phyloP scores from a whole-genome alignment of 2,329 filamentous ascomycete species.

The Fusarium dlaminii region DNA sequence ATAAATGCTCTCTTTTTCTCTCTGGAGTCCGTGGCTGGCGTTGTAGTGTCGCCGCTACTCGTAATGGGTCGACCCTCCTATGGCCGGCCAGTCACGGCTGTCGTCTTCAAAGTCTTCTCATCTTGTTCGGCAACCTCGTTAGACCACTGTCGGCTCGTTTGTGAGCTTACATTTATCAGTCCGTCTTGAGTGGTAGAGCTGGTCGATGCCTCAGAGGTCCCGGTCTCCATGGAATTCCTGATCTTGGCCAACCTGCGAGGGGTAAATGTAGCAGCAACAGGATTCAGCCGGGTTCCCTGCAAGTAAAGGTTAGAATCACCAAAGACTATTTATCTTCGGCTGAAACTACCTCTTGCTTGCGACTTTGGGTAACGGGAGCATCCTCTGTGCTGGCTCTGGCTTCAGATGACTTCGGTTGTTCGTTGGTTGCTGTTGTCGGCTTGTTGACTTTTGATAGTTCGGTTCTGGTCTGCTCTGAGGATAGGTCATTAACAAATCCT shows the following conservation, averaged over 20 bases:
- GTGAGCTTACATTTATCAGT: slow-evolving; percentile 9
- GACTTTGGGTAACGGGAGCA: slow-evolving; percentile 48
- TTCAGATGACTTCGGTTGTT: slow-evolving; percentile 38
- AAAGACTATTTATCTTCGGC: slow-evolving; percentile 41
- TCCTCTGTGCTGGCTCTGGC: slow-evolving; percentile 32
- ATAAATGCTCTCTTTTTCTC: slow-evolving; percentile 35
- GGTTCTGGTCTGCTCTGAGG: slow-evolving; percentile 47
- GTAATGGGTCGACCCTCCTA: slow-evolving; percentile 12
- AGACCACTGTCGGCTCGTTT: slow-evolving; percentile 42
- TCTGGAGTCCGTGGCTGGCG: background rate
- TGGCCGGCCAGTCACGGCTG: background rate
- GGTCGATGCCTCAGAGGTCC: slow-evolving; percentile 24
- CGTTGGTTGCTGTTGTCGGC: slow-evolving; percentile 24
- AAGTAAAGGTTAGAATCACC: slow-evolving; percentile 54
- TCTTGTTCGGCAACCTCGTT: slow-evolving; percentile 45
- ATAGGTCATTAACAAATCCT: slow-evolving; percentile 50
- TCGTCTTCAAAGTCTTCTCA: slow-evolving; percentile 7
- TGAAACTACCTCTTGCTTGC: slow-evolving; percentile 62
- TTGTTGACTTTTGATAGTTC: slow-evolving; percentile 50
- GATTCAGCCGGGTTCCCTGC: slow-evolving; percentile 65
- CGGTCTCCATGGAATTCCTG: slow-evolving; percentile 7
- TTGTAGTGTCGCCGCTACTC: background rate
- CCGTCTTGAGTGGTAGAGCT: slow-evolving; percentile 7
- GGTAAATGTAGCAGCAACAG: slow-evolving; percentile 64
- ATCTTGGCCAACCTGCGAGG: slow-evolving; percentile 49